These are phyloP conservation scores for Aspergillus sp. DNA, from an alignment of 2,329 filamentous ascomycete genomes.

Conservation along the genomic window DNA sequence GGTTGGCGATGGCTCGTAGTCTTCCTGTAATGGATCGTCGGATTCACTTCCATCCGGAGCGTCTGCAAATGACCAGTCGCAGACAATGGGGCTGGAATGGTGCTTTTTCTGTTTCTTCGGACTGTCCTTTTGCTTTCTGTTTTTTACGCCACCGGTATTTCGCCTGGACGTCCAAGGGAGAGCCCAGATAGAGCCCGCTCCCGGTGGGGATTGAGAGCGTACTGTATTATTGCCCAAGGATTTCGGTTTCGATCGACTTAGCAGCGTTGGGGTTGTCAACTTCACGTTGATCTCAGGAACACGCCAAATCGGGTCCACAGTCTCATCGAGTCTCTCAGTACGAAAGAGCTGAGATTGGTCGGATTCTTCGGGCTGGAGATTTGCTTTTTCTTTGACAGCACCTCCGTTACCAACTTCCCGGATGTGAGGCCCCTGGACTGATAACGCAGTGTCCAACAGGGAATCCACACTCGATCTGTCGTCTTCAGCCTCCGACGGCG, in stretches of 20 bases:
- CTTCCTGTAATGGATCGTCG: conserved; percentile 44
- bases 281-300: conserved; percentile 29
- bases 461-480: conserved; percentile 25
- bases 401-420: conserved; percentile 7
- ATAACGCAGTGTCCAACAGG: conserved; percentile 19
- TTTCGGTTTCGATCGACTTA: conserved; percentile 18
- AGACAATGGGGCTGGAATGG: conserved; percentile 29
- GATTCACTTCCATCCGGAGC: conserved; percentile 38
- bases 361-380: conserved; percentile 10
- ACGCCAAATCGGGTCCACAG: conserved; percentile 30
- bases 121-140: conserved; percentile 21
- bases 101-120: conserved; percentile 22
- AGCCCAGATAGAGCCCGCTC: conserved; percentile 40
- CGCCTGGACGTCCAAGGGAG: conserved; percentile 25
- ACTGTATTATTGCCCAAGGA: conserved; percentile 11
- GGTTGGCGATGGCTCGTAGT: conserved; percentile 31
- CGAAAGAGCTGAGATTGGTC: conserved; percentile 13
- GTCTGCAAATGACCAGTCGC: conserved; percentile 39
- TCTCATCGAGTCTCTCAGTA: conserved; percentile 12
- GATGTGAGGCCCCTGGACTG: conserved; percentile 11
- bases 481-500: conserved; percentile 19
- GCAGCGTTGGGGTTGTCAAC: conserved; percentile 24
- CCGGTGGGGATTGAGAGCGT: conserved; percentile 34
- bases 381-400: conserved; percentile 20
- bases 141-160: conserved; percentile 23